Evolutionary conservation across 768 basidiomycete genomes (phyloP).

Genomic region (Boletus rubescentipes): DNA sequence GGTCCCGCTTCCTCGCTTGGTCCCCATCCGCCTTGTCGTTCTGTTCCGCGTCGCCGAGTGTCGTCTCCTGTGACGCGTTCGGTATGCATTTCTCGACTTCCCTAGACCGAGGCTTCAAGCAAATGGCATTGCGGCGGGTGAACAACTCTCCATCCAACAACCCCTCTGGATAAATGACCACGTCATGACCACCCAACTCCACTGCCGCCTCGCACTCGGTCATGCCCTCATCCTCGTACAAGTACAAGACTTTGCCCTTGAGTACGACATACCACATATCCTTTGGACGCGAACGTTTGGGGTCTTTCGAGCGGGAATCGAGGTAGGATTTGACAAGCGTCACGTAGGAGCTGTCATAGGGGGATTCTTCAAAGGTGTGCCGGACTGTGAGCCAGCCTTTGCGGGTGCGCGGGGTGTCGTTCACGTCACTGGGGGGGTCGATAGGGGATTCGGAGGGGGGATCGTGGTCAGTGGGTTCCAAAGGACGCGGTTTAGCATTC

Average conservation of each 20-base stretch:
- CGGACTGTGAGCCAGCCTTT: slow-evolving; percentile 86
- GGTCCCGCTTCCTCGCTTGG: slow-evolving; percentile 30
- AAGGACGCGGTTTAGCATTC: slow-evolving; percentile 34
- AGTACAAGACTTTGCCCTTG: slow-evolving; percentile 87
- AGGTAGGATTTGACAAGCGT: slow-evolving; percentile 77
- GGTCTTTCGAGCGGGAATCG: slow-evolving; percentile 81
- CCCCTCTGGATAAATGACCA: slow-evolving; percentile 72
- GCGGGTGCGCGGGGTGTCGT: slow-evolving; percentile 63
- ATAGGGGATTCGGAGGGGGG: slow-evolving; percentile 26
- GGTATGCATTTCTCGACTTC: slow-evolving; percentile 40
- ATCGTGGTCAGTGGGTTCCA: slow-evolving; percentile 23
- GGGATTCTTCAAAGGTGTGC: slow-evolving; percentile 69
- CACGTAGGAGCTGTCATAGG: slow-evolving; percentile 68
- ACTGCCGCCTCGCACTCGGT: slow-evolving; percentile 90
- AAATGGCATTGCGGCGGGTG: slow-evolving; percentile 86
- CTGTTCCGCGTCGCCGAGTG: slow-evolving; percentile 26
- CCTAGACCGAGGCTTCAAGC: slow-evolving; percentile 54
- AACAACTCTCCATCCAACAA: slow-evolving; percentile 87
- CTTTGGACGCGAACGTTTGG: slow-evolving; percentile 79
- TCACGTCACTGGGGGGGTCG: slow-evolving; percentile 32
- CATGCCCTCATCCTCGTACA: slow-evolving; percentile 93
- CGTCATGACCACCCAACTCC: slow-evolving; percentile 76
- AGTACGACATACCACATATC: slow-evolving; percentile 92
- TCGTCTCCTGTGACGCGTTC: slow-evolving; percentile 55
- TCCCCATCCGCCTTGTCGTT: slow-evolving; percentile 29